Percentiles rank a stretch among this genome's conserved stretches.
phyloP scores from a whole-genome alignment of 495 filamentous ascomycete genomes.

The Neurospora sp. region DNA sequence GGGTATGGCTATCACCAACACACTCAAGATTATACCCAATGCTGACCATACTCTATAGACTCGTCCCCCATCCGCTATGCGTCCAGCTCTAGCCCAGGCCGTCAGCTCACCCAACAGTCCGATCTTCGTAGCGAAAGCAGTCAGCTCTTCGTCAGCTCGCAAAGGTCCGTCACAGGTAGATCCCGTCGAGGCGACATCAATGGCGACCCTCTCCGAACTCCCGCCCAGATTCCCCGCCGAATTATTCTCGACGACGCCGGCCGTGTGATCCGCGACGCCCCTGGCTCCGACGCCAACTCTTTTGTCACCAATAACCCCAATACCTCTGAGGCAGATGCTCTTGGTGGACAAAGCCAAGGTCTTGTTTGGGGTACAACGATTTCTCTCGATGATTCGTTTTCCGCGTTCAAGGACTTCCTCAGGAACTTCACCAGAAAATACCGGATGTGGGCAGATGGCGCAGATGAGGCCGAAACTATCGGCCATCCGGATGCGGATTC shows the following conservation, averaged over 20 bases:
- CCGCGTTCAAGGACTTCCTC: conserved; percentile 81
- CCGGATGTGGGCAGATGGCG: conserved; percentile 78
- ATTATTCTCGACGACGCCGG: conserved; percentile 79
- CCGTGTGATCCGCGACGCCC: conserved; percentile 49
- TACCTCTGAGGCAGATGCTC: conserved; percentile 83
- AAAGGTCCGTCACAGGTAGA: conserved; percentile 41
- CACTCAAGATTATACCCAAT: neutral
- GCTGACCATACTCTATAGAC: conserved; percentile 37
- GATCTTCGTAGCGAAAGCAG: conserved; percentile 71
- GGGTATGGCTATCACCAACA: conserved; percentile 43
- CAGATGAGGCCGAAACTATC: conserved; percentile 63
- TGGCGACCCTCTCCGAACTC: conserved; percentile 61
- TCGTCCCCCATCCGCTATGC: conserved; percentile 87
- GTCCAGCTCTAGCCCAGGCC: conserved; percentile 73
- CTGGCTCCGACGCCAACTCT: conserved; percentile 66
- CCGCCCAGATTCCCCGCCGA: conserved; percentile 52
- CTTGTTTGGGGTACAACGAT: conserved; percentile 98
- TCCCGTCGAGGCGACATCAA: conserved; percentile 75
- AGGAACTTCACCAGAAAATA: conserved; percentile 86
- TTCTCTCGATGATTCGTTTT: conserved; percentile 79
- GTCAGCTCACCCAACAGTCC: conserved; percentile 48
- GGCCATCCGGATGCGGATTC: conserved; percentile 50
- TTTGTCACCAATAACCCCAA: conserved; percentile 80
- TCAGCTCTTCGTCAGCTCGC: conserved; percentile 70
- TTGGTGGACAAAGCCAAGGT: conserved; percentile 67